Base-by-base conservation (phyloP, 768 basidiomycete genomes). In the Termitomyces sp. region DNA sequence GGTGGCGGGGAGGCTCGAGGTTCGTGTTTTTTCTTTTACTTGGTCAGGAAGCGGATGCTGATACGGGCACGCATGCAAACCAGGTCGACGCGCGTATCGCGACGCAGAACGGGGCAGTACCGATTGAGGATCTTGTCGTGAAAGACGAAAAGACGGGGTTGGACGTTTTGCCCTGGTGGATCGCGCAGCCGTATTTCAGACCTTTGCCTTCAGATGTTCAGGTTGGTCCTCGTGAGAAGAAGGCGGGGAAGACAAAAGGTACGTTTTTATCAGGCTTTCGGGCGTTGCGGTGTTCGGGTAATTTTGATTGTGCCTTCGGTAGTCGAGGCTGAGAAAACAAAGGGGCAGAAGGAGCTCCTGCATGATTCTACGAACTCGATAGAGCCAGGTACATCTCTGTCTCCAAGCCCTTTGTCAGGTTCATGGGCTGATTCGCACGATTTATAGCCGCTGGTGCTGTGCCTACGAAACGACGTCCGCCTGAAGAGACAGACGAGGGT, bases 1-100 rank as follows among this genome's bases (percentile, higher is more conserved):
- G 70, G 76, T 91, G 73, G 82, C 83, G 58, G 61, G 53, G 56
- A 71, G 84, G 56, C 77, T 91, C 74, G 78, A 70, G 60, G 73
- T 73, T 58, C 52, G 62, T 56, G 33, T 53, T 7, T 50, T 5
- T 49, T 6, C 6, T 15, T 12, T 54, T 37, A 21, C 48, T 30
- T 42, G 33, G 53, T 31, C 8, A 54, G 51, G 5, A n/a, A 19
- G 8, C n/a, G 17, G 40, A 41, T 41, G 40, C n/a, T 10, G 40
- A 41, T 41, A 41, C 9, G 2, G 17, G 3, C 19, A 41, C n/a
- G 19, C 10, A 42, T 9, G 10, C 74, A 12, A 38, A 38, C 37
- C 69, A 71, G 44, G 76, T 66, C 7, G 53, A 58, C n/a, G 53
- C 53, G 3, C 41, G 12, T 11, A 8, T 14, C 1, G 71, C 67